Evolutionary conservation across 352 stramenopile genomes (phyloP), one percentile per base, ranked within the genome.

Genomic region (Globisporangium rhizosaccharum): DNA sequence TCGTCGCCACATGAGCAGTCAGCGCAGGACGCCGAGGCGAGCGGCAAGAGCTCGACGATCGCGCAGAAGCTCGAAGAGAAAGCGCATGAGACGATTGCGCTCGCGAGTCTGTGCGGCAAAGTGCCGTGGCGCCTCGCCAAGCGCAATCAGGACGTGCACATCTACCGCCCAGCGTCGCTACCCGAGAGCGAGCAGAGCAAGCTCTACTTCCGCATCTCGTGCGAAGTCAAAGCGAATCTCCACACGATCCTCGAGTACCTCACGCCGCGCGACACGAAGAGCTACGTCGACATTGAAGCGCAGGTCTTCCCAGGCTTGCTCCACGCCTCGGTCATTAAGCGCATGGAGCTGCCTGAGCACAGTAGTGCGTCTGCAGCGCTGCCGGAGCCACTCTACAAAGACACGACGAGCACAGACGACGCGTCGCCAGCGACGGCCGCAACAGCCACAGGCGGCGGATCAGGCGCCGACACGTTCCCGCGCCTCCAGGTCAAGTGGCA

Each of bases 401-500:
- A 82, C 30, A 46, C 61, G 20, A 81, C 75, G 11, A 82, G 66
- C 51, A 57, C 68, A 26, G 71, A 81, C 45, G 77, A 88, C 45
- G 72, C 77, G 11, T 51, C 33, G 33, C 0, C 33, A 0, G 33
- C 60, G 23, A 80, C 75, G 23, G 23, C 23, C 23, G 23, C 23
- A 23, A 23, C 23, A 23, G 23, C 23, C 23, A 23, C 23, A 23
- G 23, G 23, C 23, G 23, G 23, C 6, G 79, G 64, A 49, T 56
- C 70, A 28, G 71, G 51, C 4, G 54, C 58, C 28, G 70, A 71
- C 33, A 73, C 68, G 37, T 88, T 91, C 41, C 85, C 83, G 14
- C 76, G 85, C 18, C 67, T 92, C 36, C 75, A 88, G 54, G 79
- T 94, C 51, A 94, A 94, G 61, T 94, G 85, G 85, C 85, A 93